Evolutionary conservation across 208 protist genomes (phyloP).

Genomic region (Trichomonas gallinae): DNA sequence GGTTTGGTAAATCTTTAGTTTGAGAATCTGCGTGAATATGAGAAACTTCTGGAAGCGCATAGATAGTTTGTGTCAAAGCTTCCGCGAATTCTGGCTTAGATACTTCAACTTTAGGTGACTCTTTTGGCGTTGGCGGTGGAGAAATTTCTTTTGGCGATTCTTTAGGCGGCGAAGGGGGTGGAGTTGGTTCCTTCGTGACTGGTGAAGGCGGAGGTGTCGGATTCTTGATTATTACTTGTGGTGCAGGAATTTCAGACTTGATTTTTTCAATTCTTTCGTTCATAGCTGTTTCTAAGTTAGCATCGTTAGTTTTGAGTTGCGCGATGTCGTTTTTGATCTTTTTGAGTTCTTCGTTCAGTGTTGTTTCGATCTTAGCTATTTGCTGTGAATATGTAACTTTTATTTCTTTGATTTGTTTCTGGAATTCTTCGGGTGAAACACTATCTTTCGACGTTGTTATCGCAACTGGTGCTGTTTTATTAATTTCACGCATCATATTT

Average conservation of each 20-base stretch:
- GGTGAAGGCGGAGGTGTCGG: background rate
- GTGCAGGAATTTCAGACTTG: background rate
- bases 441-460: background rate
- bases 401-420: background rate
- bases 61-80: background rate
- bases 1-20: background rate
- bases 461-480: background rate
- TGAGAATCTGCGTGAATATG: background rate
- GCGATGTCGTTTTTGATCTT: background rate
- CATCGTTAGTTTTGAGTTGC: background rate
- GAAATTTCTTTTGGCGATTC: background rate
- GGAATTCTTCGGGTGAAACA: background rate
- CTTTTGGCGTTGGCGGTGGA: background rate
- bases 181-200: background rate
- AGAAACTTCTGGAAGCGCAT: background rate
- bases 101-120: background rate
- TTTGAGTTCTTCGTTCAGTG: background rate
- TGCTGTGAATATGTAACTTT: background rate
- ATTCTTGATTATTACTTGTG: background rate
- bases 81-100: background rate
- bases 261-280: background rate
- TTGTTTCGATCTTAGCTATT: background rate
- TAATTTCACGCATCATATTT: background rate
- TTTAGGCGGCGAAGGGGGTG: background rate
- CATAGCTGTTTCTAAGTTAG: background rate